A percentile compares a stretch with the other conserved stretches of the same genome.
Evolutionary conservation across 139 green algal species (phyloP).

Genomic region (Marvania coccoides): DNA sequence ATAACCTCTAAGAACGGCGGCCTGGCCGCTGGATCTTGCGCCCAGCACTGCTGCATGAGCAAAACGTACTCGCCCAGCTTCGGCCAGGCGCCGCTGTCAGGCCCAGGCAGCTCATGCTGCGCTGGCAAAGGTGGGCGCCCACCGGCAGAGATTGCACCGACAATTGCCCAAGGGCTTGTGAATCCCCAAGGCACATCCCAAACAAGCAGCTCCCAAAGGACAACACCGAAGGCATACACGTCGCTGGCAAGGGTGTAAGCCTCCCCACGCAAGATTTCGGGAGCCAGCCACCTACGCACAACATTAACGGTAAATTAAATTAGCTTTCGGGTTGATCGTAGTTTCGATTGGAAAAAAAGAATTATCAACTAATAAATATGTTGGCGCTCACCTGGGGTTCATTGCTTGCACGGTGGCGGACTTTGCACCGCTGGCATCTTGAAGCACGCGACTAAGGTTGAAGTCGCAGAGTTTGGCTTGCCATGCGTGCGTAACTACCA

Average conservation of each 20-base stretch:
- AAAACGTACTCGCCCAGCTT: slow-evolving; percentile 15
- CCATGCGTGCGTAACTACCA: slow-evolving; percentile 54
- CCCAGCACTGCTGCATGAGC: background rate
- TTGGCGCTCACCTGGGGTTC: too few relatives aligned
- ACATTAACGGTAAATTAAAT: too few relatives aligned
- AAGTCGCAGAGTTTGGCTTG: slow-evolving; percentile 50
- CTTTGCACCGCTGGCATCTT: too few relatives aligned
- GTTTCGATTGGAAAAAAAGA: too few relatives aligned
- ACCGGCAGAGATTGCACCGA: too few relatives aligned
- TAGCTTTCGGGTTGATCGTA: too few relatives aligned
- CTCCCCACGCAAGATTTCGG: slow-evolving; percentile 37
- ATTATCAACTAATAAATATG: too few relatives aligned
- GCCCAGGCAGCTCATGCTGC: too few relatives aligned
- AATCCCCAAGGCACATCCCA: slow-evolving; percentile 73
- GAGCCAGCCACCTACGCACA: slow-evolving; percentile 52
- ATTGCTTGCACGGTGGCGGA: slow-evolving; percentile 45
- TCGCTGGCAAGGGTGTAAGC: slow-evolving; percentile 40
- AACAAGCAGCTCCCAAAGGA: slow-evolving; percentile 71
- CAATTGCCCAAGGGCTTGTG: slow-evolving; percentile 49
- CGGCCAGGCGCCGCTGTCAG: too few relatives aligned
- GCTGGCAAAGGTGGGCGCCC: too few relatives aligned
- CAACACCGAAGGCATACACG: slow-evolving; percentile 47
- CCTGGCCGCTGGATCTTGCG: background rate
- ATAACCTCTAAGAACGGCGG: background rate
- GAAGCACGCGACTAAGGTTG: slow-evolving; percentile 48